These are phyloP conservation scores for Fraxinus quadrangulata DNA, from an alignment of 257 asterid genomes.

Conservation along the genomic window DNA sequence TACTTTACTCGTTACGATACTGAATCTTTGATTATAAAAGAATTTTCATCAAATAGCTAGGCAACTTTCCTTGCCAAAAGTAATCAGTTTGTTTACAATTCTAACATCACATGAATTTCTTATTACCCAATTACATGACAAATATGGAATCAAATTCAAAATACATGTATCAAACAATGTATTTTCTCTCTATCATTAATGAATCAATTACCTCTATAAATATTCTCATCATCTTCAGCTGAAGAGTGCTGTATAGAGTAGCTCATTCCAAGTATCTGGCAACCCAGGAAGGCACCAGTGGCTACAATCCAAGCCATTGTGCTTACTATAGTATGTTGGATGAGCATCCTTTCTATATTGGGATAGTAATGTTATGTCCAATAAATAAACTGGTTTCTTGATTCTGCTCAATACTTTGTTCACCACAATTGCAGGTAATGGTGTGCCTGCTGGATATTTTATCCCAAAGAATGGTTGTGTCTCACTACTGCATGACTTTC, in stretches of 20 bases:
- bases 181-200: neutral
- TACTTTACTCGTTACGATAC: neutral
- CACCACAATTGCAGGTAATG: constrained; percentile 48
- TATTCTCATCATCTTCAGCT: constrained; percentile 22
- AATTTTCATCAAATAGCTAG: constrained; percentile 13
- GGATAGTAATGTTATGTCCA: constrained; percentile 73
- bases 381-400: constrained; percentile 72
- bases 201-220: neutral
- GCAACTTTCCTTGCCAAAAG: constrained; percentile 45
- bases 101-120: constrained; percentile 21
- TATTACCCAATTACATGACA: constrained; percentile 27
- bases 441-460: constrained; percentile 68
- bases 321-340: constrained; percentile 61
- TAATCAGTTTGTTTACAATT: constrained; percentile 30
- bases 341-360: constrained; percentile 89
- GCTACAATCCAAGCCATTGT: constrained; percentile 78
- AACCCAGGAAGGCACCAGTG: constrained; percentile 98
- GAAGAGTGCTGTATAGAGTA: constrained; percentile 64
- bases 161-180: constrained; percentile 23
- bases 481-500: constrained; percentile 65
- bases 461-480: constrained; percentile 57
- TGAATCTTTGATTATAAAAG: neutral
- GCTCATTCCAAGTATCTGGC: constrained; percentile 91
- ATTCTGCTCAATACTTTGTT: constrained; percentile 77
- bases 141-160: constrained; percentile 19